Evolutionary conservation across 2,329 filamentous ascomycete species (phyloP).

Genomic region (Botryotinia narcissicola): DNA sequence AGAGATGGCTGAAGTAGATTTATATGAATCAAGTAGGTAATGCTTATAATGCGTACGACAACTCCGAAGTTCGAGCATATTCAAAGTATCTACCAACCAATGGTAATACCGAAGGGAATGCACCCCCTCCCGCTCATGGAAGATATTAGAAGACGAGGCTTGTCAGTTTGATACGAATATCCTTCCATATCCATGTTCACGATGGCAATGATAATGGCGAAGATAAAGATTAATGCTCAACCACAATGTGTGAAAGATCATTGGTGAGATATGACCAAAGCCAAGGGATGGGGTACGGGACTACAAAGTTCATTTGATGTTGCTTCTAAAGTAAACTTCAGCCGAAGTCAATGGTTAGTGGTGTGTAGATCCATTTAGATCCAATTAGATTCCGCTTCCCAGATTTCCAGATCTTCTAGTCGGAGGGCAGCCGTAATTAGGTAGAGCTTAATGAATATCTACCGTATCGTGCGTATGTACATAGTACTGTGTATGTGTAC

Average conservation of each 20-base stretch:
- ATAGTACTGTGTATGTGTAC: background rate
- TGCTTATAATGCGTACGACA: background rate
- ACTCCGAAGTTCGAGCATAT: background rate
- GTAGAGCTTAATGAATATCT: background rate
- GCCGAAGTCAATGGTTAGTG: background rate
- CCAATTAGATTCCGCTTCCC: background rate
- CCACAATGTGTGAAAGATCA: background rate
- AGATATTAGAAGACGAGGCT: background rate
- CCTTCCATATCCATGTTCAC: background rate
- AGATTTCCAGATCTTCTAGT: background rate
- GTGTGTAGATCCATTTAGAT: conserved; percentile 6
- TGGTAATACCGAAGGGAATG: conserved; percentile 5
- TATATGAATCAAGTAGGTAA: conserved; percentile 6
- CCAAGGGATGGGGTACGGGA: conserved; percentile 3
- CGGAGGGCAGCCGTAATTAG: background rate
- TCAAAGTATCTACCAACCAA: background rate
- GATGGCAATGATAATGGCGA: background rate
- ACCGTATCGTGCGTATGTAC: background rate
- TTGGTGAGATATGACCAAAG: conserved; percentile 8
- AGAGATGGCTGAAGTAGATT: background rate
- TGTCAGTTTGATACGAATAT: background rate
- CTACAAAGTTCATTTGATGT: conserved; percentile 7
- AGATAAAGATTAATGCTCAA: background rate
- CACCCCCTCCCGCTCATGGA: background rate
- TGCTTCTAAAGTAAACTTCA: conserved; percentile 7